These are phyloP conservation scores for Paxillus ammoniavirescens DNA, from an alignment of 768 basidiomycete genomes.

Conservation along the genomic window DNA sequence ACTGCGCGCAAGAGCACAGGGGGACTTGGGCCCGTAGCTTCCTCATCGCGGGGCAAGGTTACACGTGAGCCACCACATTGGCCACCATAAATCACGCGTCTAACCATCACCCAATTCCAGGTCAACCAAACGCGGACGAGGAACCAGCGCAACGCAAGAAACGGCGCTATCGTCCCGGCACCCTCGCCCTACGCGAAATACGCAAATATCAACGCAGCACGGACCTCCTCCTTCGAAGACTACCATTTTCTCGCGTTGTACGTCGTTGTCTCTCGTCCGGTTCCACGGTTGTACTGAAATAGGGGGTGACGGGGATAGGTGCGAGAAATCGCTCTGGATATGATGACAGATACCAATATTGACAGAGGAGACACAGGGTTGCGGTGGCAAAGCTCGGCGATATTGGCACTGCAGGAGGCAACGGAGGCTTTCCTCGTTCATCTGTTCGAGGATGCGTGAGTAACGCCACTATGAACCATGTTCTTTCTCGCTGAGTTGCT, in stretches of 20 bases:
- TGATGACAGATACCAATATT: slow-evolving; percentile 74
- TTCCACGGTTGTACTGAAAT: slow-evolving; percentile 1
- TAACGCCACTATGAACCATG: slow-evolving; percentile 20
- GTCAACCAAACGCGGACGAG: slow-evolving; percentile 22
- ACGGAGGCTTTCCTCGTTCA: slow-evolving; percentile 91
- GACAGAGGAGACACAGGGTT: slow-evolving; percentile 58
- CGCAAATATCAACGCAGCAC: slow-evolving; percentile 94
- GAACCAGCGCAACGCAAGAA: slow-evolving; percentile 39
- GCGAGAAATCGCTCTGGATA: slow-evolving; percentile 89
- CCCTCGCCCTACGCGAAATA: slow-evolving; percentile 87
- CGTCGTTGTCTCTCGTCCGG: slow-evolving; percentile 29
- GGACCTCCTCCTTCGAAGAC: slow-evolving; percentile 80
- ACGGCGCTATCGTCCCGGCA: slow-evolving; percentile 84
- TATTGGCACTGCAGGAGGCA: slow-evolving; percentile 94
- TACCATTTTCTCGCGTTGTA: slow-evolving; percentile 92
- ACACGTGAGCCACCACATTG: slow-evolving; percentile 21
- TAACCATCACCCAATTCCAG: slow-evolving; percentile 13
- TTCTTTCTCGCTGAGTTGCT: slow-evolving; percentile 1
- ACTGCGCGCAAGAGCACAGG: slow-evolving; percentile 90
- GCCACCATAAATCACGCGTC: slow-evolving; percentile 7
- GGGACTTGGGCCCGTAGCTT: slow-evolving; percentile 38
- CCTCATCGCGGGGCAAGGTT: slow-evolving; percentile 24
- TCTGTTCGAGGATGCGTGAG: slow-evolving; percentile 97
- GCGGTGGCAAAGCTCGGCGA: slow-evolving; percentile 94
- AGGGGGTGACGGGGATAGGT: slow-evolving; percentile 54